Percentiles rank a stretch among this genome's conserved stretches.
Conservation (phyloP, 2,329 filamentous ascomycete genomes). For the Penicillium sp. region DNA sequence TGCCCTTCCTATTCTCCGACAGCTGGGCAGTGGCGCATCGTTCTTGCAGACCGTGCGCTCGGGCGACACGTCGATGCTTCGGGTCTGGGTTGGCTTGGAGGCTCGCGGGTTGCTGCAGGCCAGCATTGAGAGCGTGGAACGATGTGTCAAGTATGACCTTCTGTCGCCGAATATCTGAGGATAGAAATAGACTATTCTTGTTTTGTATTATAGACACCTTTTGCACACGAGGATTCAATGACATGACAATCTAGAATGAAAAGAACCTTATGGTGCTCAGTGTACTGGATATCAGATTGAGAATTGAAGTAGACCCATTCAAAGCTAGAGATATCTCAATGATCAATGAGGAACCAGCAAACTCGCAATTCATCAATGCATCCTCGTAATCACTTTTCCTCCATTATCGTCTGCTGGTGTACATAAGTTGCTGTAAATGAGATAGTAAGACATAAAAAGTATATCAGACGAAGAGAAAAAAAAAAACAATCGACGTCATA, state of each 20-base stretch:
- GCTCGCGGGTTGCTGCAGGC: slow-evolving; percentile 86
- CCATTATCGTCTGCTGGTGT: slow-evolving; percentile 13
- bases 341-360: background rate
- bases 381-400: background rate
- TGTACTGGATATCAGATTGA: too few species aligned
- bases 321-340: background rate
- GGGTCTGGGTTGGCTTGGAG: slow-evolving; percentile 89
- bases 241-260: background rate
- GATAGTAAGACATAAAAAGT: slow-evolving; percentile 1
- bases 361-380: background rate
- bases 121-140: slow-evolving; percentile 84
- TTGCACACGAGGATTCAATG: background rate
- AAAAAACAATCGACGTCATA: slow-evolving; percentile 10
- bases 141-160: slow-evolving; percentile 87
- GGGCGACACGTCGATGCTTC: slow-evolving; percentile 80
- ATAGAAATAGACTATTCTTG: slow-evolving; percentile 2
- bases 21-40: slow-evolving; percentile 68
- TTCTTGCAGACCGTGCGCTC: slow-evolving; percentile 64
- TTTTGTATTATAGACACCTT: slow-evolving; percentile 10
- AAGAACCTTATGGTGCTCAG: background rate
- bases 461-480: slow-evolving; percentile 13
- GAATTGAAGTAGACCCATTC: background rate
- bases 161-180: slow-evolving; percentile 78
- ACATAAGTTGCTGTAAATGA: slow-evolving; percentile 4
- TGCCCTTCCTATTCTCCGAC: slow-evolving; percentile 84